These are phyloP conservation scores for Tetradesmus lagerheimii DNA, from an alignment of 139 green algal genomes.

Conservation along the genomic window DNA sequence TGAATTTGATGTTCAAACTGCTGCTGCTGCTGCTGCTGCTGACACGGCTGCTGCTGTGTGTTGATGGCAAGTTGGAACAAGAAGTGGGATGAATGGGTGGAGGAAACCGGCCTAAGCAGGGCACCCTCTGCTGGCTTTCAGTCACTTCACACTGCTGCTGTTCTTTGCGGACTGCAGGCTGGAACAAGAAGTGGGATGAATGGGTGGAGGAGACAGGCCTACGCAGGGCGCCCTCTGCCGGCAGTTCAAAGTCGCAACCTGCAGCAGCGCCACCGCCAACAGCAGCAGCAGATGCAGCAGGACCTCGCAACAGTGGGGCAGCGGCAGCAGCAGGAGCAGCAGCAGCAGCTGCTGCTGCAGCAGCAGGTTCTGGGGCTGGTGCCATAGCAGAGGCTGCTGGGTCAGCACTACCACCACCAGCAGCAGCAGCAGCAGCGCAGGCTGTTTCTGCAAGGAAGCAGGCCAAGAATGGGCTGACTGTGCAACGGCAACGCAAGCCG, in stretches of 20 bases:
- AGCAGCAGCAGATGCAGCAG: neutral
- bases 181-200: conserved; percentile 87
- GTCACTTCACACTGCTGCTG: neutral
- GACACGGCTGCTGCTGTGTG: neutral
- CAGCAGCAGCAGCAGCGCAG: neutral
- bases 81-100: conserved; percentile 87
- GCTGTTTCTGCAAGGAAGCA: neutral
- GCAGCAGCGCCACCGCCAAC: neutral
- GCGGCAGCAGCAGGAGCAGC: neutral
- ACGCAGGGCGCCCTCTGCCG: conserved; percentile 35
- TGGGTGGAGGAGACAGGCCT: conserved; percentile 80
- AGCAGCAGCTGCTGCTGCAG: neutral
- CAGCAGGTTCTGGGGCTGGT: neutral
- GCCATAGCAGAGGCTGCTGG: neutral
- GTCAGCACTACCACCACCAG: neutral
- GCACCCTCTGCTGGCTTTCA: neutral
- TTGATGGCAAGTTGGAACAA: conserved; percentile 73
- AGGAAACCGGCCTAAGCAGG: conserved; percentile 66
- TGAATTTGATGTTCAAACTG: no score
- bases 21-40: neutral
- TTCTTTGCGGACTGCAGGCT: conserved; percentile 42
- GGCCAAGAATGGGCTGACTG: neutral
- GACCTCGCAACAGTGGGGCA: neutral
- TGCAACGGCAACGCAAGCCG: neutral
- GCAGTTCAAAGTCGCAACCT: neutral